A percentile compares a stretch with the other conserved stretches of the same genome.
Evolutionary conservation across 352 stramenopile species (phyloP).

Genomic region (Phytophthora crassamura): DNA sequence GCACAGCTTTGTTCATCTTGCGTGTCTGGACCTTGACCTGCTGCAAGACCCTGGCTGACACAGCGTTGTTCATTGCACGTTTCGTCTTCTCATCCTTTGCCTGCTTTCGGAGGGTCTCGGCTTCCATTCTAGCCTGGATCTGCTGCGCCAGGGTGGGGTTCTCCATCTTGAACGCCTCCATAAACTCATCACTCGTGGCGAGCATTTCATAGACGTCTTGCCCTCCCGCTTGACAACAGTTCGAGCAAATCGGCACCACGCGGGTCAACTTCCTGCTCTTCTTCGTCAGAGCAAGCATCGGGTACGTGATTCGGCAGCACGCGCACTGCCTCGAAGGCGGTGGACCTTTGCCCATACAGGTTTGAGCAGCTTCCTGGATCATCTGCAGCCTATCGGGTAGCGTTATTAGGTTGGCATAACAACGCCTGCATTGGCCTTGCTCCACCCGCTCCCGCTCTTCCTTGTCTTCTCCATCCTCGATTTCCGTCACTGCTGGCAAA

Average conservation of each 20-base stretch:
- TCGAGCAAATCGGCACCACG: conserved; percentile 24
- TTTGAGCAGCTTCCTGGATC: no score
- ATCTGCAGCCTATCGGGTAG: no score
- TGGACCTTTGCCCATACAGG: no score
- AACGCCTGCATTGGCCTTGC: no score
- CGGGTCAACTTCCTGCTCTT: conserved; percentile 5
- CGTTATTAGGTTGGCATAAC: no score
- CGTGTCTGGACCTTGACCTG: neutral
- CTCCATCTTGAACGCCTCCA: conserved; percentile 29
- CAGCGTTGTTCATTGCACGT: neutral
- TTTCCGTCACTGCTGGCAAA: conserved; percentile 3
- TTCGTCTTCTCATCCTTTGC: neutral
- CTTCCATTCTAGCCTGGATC: conserved; percentile 12
- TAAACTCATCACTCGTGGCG: conserved; percentile 25
- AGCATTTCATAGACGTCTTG: conserved; percentile 33
- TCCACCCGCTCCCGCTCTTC: no score
- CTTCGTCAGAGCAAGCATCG: no score
- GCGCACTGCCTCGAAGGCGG: no score
- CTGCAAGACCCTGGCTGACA: no score
- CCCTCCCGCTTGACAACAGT: conserved; percentile 18
- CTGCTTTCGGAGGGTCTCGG: neutral
- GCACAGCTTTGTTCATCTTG: neutral
- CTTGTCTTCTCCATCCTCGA: neutral
- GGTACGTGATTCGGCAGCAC: no score
- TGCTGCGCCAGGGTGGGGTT: conserved; percentile 12